phyloP scores from a whole-genome alignment of 768 basidiomycete genomes.

The Pisolithus orientalis region DNA sequence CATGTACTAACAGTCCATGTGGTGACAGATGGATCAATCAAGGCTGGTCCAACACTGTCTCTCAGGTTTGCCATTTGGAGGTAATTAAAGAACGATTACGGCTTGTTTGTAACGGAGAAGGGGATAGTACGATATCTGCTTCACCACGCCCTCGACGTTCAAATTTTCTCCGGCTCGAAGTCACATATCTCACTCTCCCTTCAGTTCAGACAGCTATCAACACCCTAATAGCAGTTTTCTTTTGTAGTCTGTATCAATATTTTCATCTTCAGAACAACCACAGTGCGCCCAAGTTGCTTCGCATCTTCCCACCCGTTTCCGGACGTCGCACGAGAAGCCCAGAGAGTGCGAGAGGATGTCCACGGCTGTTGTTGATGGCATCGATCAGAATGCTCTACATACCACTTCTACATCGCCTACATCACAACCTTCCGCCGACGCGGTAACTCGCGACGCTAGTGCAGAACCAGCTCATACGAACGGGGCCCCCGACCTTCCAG shows the following conservation, averaged over 20 bases:
- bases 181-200: constrained; percentile 9
- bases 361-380: constrained; percentile 19
- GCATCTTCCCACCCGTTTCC: constrained; percentile 6
- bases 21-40: constrained; percentile 1
- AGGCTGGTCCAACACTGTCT: neutral
- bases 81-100: constrained; percentile 14
- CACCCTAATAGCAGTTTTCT: neutral
- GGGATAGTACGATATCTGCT: constrained; percentile 11
- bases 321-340: constrained; percentile 4
- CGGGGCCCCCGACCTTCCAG: constrained; percentile 5
- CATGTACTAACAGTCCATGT: neutral
- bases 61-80: constrained; percentile 16
- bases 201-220: constrained; percentile 8
- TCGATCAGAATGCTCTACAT: constrained; percentile 15
- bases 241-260: neutral
- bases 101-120: constrained; percentile 7
- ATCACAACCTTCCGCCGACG: constrained; percentile 1
- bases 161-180: constrained; percentile 22
- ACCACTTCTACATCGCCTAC: constrained; percentile 1
- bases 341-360: constrained; percentile 11
- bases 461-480: neutral
- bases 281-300: neutral
- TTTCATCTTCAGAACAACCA: neutral
- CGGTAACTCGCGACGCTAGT: neutral
- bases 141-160: constrained; percentile 15